phyloP scores from a whole-genome alignment of 768 basidiomycete genomes.

The Boletus vermiculosoides region DNA sequence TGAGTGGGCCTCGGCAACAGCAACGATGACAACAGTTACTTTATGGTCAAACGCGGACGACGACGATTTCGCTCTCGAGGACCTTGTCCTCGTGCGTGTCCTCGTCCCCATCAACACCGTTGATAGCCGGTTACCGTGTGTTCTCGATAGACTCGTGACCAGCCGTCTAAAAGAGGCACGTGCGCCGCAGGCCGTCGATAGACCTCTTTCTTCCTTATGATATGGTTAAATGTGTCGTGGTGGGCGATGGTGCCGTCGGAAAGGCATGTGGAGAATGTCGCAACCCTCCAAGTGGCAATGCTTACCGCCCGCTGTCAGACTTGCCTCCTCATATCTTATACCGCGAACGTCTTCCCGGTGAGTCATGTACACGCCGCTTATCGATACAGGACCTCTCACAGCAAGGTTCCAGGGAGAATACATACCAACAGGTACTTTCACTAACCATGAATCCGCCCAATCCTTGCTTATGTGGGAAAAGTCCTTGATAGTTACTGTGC shows the following conservation, averaged over 20 bases:
- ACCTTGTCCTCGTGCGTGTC: not conserved
- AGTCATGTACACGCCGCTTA: conserved; percentile 32
- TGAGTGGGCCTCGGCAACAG: not conserved
- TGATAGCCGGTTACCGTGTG: conserved; percentile 2
- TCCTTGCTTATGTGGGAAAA: conserved; percentile 29
- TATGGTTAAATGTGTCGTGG: conserved; percentile 78
- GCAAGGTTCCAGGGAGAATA: conserved; percentile 75
- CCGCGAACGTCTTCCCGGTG: conserved; percentile 96
- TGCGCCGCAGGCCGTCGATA: no score
- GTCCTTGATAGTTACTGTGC: conserved; percentile 99
- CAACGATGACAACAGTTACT: not conserved
- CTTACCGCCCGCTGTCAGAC: conserved; percentile 55
- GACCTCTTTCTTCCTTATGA: conserved; percentile 31
- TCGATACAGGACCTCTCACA: conserved; percentile 18
- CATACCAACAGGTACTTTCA: conserved; percentile 79
- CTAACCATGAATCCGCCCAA: not conserved
- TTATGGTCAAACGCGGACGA: not conserved
- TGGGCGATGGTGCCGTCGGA: conserved; percentile 98
- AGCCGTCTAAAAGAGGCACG: no score
- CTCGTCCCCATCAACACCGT: not conserved
- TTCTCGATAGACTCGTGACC: no score
- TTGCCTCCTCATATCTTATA: conserved; percentile 98
- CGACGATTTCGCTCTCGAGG: not conserved
- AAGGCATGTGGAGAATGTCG: conserved; percentile 58
- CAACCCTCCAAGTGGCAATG: not conserved